These are phyloP conservation scores for Thielaviopsis cerberus DNA, from an alignment of 2,329 filamentous ascomycete species.

Conservation along the genomic window DNA sequence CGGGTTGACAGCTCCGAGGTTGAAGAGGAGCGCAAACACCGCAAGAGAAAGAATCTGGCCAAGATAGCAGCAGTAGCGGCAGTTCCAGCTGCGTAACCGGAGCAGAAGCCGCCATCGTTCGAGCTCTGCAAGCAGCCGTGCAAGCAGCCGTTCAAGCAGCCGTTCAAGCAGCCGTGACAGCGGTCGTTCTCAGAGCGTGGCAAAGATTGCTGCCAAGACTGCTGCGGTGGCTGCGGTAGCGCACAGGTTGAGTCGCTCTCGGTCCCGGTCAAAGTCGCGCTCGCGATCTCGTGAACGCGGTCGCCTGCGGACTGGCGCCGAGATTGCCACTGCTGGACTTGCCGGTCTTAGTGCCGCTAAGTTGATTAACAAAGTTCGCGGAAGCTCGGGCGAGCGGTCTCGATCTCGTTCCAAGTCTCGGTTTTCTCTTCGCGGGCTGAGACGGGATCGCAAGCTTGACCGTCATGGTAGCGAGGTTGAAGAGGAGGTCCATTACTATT, in stretches of 20 bases:
- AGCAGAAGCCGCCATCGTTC: constrained; percentile 25
- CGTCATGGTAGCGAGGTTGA: constrained; percentile 14
- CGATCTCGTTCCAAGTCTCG: constrained; percentile 17
- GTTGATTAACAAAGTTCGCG: constrained; percentile 40
- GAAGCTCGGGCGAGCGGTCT: constrained; percentile 33
- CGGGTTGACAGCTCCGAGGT: background rate
- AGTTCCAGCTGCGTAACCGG: constrained; percentile 24
- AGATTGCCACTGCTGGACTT: constrained; percentile 41
- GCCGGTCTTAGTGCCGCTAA: constrained; percentile 43
- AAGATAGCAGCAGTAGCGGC: constrained; percentile 34
- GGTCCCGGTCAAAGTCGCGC: constrained; percentile 20
- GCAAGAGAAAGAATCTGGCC: constrained; percentile 25
- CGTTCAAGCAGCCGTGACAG: background rate
- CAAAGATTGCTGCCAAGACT: constrained; percentile 39
- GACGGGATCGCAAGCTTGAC: constrained; percentile 10
- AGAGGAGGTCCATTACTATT: constrained; percentile 1
- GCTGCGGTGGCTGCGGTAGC: constrained; percentile 39
- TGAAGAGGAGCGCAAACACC: background rate
- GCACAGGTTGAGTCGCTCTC: constrained; percentile 28
- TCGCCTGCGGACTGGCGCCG: constrained; percentile 28
- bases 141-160: background rate
- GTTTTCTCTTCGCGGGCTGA: background rate
- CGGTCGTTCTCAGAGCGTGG: constrained; percentile 22
- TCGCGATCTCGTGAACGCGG: constrained; percentile 24
- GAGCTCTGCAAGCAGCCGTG: background rate